Evolutionary conservation across 257 asterid genomes (phyloP), one percentile per base, ranked within the genome.

Genomic region (Buddleja alternifolia): DNA sequence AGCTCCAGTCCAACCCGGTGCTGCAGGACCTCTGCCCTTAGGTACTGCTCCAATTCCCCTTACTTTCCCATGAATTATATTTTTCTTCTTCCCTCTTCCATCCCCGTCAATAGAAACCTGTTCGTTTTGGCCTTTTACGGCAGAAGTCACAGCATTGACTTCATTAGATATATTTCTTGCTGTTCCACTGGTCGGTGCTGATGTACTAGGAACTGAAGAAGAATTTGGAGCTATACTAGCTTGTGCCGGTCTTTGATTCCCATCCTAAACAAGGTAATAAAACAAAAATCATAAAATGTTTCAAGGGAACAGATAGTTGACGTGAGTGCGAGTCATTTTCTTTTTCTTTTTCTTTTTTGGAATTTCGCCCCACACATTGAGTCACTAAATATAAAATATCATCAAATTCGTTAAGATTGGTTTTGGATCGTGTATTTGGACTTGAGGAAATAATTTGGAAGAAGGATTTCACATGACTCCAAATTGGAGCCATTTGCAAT

Each of bases 1-100:
- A 58, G 98, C 82, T 45, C 98, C 95, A 1, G 92, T 92, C 98
- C 96, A 92, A 73, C 95, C 96, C 62, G 92, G 82, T 34, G 79
- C 58, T 46, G 85, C 83, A 57, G 86, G 77, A 66, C 80, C 86
- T 78, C 90, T 81, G 74, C 94, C 83, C 80, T 87, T 92, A 23
- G 89, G 84, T 36, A 87, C 79, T 72, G 89, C 89, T 66, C 96
- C 96, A 24, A 86, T 80, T 73, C 94, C 96, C 51, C 77, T 86
- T 58, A 83, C 91, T 75, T 83, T 84, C 62, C 96, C 96, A 50
- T 89, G 95, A 73, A 76, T 66, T 60, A 56, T 65, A 67, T 60
- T 54, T 74, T 87, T 89, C 82, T 84, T 92, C 82, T 79, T 89
- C 50, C 69, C 90, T 77, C 88, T 77, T 71, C 88, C 90, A 60